Base-by-base conservation (phyloP, 2,329 filamentous ascomycete genomes). In the Trichophyton benhamiae region DNA sequence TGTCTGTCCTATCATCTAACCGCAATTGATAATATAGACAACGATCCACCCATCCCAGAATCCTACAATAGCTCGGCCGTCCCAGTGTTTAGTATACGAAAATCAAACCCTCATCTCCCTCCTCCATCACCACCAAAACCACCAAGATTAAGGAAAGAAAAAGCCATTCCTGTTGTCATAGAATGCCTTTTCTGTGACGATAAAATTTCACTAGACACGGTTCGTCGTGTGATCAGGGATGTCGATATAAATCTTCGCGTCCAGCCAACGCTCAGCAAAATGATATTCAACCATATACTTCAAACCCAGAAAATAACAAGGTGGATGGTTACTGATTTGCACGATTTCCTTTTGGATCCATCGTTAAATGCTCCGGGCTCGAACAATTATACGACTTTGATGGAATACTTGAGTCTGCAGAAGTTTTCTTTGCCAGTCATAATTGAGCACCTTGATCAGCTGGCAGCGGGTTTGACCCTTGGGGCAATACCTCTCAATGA, bases 341-440 rank as follows among this genome's bases (percentile, higher is more conserved):
- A 71, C 22, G 53, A 62, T 7, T 76, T 76, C 55, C 57, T 76
- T 46, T 68, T 71, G 53, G 74, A 76, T 59, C 68, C 71, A 0
- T 68, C 65, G 15, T 58, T 76, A 41, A 76, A 76, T 61, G 67
- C 70, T 6, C 64, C 64, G 7, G 71, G 71, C 5, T 69, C 74
- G 4, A 68, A 69, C 1, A 76, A 76, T 63, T 75, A 74, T 58
- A 57, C 68, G 13, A 62, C 64, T 3, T 65, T 69, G 8, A 66
- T 75, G 15, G 61, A 72, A 25, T 57, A 69, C 59, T 67, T 71
- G 42, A 57, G 65, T 25, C 15, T 55, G n/a, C n/a, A 36, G 8
- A 20, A 20, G 13, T 9, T 36, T 36, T 62, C 60, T n/a, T 61
- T 63, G 3, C 65, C 68, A 41, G 57, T 61, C 36, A 65, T 64